Evolutionary conservation across 225 moss, liverwort and hornwort genomes (phyloP).

Genomic region (Ulota crispa): DNA sequence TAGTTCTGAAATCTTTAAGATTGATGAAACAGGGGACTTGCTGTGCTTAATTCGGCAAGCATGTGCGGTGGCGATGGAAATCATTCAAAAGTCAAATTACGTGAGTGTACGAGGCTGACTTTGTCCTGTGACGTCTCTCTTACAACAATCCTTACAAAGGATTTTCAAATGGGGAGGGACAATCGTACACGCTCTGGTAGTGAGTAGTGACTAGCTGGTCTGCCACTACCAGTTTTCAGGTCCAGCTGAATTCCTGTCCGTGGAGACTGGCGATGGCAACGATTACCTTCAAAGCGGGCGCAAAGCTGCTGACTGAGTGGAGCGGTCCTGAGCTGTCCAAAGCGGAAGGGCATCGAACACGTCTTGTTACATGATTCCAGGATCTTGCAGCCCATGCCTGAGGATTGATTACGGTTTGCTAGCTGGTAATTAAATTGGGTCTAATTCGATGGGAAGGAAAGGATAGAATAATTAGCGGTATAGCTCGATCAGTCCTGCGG

Average conservation of each 20-base stretch:
- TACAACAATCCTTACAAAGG: background rate
- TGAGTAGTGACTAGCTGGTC: background rate
- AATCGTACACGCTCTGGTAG: background rate
- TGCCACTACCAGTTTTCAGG: background rate
- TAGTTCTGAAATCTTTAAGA: background rate
- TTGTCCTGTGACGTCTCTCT: background rate
- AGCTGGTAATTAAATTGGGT: background rate
- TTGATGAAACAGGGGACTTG: background rate
- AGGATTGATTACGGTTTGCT: background rate
- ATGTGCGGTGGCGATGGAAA: constrained; percentile 13
- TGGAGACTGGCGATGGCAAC: background rate
- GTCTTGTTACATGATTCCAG: background rate
- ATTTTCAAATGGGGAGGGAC: background rate
- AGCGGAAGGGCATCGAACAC: background rate
- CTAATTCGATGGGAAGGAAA: background rate
- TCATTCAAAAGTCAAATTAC: constrained; percentile 2
- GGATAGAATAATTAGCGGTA: background rate
- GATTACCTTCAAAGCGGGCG: background rate
- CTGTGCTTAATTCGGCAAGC: background rate
- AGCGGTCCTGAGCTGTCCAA: background rate
- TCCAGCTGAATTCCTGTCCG: background rate
- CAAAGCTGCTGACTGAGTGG: background rate
- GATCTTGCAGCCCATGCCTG: background rate
- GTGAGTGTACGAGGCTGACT: background rate
- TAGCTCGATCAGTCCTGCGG: background rate